Evolutionary conservation across 495 filamentous ascomycete genomes (phyloP).

Genomic region (Penicillium arizonense): DNA sequence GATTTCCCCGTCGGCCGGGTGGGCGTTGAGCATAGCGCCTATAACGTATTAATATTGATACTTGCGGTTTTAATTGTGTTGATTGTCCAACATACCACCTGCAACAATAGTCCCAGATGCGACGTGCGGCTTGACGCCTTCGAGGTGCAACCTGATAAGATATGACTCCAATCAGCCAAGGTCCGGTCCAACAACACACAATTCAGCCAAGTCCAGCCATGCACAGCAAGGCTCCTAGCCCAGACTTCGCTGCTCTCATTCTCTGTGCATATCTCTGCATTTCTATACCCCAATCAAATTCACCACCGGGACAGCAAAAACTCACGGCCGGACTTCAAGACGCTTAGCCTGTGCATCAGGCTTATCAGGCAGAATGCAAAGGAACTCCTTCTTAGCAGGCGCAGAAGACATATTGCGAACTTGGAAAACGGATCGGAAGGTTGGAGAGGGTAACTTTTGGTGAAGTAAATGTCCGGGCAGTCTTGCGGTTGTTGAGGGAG

Average conservation of each 20-base stretch:
- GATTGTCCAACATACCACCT: constrained; percentile 32
- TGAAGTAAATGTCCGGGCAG: background rate
- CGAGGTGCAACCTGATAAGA: constrained; percentile 28
- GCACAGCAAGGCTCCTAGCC: no score
- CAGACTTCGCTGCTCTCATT: no score
- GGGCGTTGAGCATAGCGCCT: constrained; percentile 71
- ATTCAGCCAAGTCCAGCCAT: no score
- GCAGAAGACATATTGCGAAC: constrained; percentile 31
- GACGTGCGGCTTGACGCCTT: constrained; percentile 32
- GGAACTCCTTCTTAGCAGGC: constrained; percentile 68
- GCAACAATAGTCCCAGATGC: constrained; percentile 31
- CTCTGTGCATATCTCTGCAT: no score
- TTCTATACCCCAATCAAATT: no score
- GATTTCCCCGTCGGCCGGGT: constrained; percentile 59
- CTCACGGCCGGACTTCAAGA: constrained; percentile 70
- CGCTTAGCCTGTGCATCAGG: constrained; percentile 63
- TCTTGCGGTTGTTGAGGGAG: background rate
- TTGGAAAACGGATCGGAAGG: background rate
- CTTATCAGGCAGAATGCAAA: constrained; percentile 81
- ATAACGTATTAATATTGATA: background rate
- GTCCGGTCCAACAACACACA: no score
- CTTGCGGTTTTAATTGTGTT: no score
- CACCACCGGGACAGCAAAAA: background rate
- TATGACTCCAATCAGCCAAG: background rate
- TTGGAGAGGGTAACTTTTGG: background rate